Conservation (phyloP, 176 grass and related monocot species). For the Cymbopogon citratus region DNA sequence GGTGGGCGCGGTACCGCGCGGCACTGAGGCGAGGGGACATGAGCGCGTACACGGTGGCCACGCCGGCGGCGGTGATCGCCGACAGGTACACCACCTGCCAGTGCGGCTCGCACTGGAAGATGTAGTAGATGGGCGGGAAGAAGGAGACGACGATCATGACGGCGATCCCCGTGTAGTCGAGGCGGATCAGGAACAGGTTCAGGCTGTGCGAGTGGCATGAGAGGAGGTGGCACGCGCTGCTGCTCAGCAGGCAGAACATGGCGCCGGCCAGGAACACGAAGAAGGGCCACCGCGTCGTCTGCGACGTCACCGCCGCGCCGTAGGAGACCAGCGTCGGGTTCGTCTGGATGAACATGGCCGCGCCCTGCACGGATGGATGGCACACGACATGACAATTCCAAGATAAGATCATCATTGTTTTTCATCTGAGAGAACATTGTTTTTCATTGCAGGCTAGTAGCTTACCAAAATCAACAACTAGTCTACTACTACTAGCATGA, state of each 20-base stretch:
- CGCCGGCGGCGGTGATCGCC: slow-evolving; percentile 55
- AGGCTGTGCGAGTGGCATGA: slow-evolving; percentile 78
- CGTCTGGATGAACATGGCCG: slow-evolving; percentile 52
- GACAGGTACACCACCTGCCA: slow-evolving; percentile 73
- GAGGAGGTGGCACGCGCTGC: slow-evolving; percentile 84
- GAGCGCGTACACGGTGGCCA: slow-evolving; percentile 64
- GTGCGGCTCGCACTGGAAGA: slow-evolving; percentile 79
- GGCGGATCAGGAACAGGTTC: slow-evolving; percentile 77
- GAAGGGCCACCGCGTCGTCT: slow-evolving; percentile 66
- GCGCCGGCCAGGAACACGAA: slow-evolving; percentile 80
- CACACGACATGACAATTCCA: neutral
- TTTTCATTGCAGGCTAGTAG: neutral
- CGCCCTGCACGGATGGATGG: slow-evolving; percentile 27
- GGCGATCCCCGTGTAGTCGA: slow-evolving; percentile 86
- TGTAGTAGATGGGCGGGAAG: slow-evolving; percentile 97
- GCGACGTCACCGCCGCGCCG: neutral
- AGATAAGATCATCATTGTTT: no score
- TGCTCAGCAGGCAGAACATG: slow-evolving; percentile 93
- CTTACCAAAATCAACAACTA: neutral
- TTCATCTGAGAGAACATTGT: no score
- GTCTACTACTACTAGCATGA: neutral
- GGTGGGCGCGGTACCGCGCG: slow-evolving; percentile 55
- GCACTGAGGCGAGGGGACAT: slow-evolving; percentile 53
- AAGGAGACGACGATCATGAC: slow-evolving; percentile 88
- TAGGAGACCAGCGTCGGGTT: slow-evolving; percentile 6